Percentiles rank a stretch among this genome's conserved stretches.
phyloP scores from a whole-genome alignment of 2,329 filamentous ascomycete genomes.

The Aspergillus tamarii region DNA sequence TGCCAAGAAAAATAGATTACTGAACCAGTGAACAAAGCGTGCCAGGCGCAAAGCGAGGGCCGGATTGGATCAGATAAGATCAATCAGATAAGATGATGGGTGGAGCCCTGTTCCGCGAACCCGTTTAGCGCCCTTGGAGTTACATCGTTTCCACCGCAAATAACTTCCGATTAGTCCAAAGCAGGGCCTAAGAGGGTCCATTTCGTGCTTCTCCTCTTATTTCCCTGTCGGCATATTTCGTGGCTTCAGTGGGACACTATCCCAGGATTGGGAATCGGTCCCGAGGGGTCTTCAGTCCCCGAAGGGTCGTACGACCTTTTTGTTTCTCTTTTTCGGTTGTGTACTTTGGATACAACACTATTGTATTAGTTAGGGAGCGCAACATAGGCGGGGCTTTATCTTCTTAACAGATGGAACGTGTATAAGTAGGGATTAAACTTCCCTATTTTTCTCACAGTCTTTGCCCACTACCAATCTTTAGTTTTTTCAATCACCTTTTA shows the following conservation, averaged over 20 bases:
- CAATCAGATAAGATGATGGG: constrained; percentile 12
- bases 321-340: neutral
- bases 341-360: neutral
- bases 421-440: neutral
- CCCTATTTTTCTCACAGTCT: neutral
- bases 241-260: neutral
- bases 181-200: neutral
- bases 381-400: neutral
- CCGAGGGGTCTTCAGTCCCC: neutral
- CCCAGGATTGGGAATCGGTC: neutral
- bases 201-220: neutral
- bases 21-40: constrained; percentile 1
- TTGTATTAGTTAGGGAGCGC: neutral
- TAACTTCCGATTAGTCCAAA: neutral
- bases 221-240: neutral
- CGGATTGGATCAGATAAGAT: constrained; percentile 14
- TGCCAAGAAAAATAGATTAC: constrained; percentile 9
- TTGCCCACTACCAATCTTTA: neutral
- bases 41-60: neutral
- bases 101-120: neutral
- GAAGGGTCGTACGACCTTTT: constrained; percentile 4
- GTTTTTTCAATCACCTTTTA: neutral
- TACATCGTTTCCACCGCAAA: neutral
- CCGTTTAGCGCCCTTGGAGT: neutral
- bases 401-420: neutral